Evolutionary conservation across 495 filamentous ascomycete species (phyloP), one percentile per base, ranked within the genome.

Genomic region (Antarctomyces pellizariae): DNA sequence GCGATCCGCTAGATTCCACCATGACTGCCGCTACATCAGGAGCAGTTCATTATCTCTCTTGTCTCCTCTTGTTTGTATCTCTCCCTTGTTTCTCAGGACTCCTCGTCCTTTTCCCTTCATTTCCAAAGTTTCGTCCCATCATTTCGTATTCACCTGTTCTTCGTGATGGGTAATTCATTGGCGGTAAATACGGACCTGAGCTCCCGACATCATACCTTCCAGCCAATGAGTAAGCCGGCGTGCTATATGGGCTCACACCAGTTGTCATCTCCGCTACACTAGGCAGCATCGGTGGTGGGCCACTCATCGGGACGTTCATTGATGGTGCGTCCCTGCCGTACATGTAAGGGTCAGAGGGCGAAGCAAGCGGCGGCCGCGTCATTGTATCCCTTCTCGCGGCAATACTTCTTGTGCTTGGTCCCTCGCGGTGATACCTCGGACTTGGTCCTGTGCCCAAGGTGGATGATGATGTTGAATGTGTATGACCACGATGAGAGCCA

Each of bases 201-300:
- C n/a, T n/a, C n/a, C n/a, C n/a, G n/a, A n/a, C n/a, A n/a, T n/a
- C n/a, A n/a, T n/a, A n/a, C n/a, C n/a, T n/a, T n/a, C n/a, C n/a
- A n/a, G 29, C 24, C 35, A 41, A 36, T 4, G 56, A 49, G 33
- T 62, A 62, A 3, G 59, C 59, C 11, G 58, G 56, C 11, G 56
- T 57, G 38, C 38, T 57, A 32, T 64, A 64, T 9, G 59, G 56
- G 29, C 53, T 57, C 15, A 61, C 38, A 11, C 59, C 61, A 1
- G 60, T 65, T 0, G 60, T 65, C 33, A 65, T 49, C 37, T 65
- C 58, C 11, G 53, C 52, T 6, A 65, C 48, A 37, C 57, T 54
- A 4, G 60, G 60, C 6, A 65, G 44, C 33, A 56, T 44, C 11
- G n/a, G n/a, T 41, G 7, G 45, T 40, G 17, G 42, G 38, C 2